Conservation (phyloP, 768 basidiomycete genomes). For the Kwoniella newhampshirensis region DNA sequence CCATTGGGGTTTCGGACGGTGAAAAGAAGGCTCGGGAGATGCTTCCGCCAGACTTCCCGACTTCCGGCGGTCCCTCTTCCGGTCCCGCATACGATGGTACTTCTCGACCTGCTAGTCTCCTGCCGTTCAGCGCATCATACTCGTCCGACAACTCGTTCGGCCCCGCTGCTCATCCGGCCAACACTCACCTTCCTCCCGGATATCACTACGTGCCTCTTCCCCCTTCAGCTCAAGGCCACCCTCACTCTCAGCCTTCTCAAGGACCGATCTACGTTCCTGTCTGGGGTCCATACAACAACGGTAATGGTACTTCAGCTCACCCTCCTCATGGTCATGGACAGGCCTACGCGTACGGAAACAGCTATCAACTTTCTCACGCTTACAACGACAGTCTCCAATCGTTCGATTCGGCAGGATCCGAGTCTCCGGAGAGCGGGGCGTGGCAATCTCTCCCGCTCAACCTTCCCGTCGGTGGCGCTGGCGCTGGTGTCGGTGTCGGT, state of each 20-base stretch:
- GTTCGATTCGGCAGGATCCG: background rate
- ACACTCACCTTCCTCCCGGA: slow-evolving; percentile 29
- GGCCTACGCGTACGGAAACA: slow-evolving; percentile 4
- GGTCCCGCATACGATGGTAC: slow-evolving; percentile 44
- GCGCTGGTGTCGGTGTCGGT: no score
- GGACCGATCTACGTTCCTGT: slow-evolving; percentile 33
- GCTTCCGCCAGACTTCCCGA: background rate
- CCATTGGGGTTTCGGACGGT: slow-evolving; percentile 34
- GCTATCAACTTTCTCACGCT: background rate
- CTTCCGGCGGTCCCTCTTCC: slow-evolving; percentile 34
- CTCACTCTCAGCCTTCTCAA: slow-evolving; percentile 11
- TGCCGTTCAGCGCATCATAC: background rate
- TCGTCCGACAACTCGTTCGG: slow-evolving; percentile 3
- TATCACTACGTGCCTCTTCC: slow-evolving; percentile 43
- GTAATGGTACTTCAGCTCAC: no score
- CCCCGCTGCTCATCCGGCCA: slow-evolving; percentile 18
- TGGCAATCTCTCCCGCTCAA: slow-evolving; percentile 8
- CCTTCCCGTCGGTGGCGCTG: no score
- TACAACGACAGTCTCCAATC: no score
- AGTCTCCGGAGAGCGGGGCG: slow-evolving; percentile 9
- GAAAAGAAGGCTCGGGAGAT: slow-evolving; percentile 18
- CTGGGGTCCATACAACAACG: slow-evolving; percentile 23
- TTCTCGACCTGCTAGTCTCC: slow-evolving; percentile 15
- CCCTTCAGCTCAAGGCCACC: slow-evolving; percentile 18
- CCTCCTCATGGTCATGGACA: background rate